phyloP scores from a whole-genome alignment of 257 asterid genomes.

The Prunella vulgaris region DNA sequence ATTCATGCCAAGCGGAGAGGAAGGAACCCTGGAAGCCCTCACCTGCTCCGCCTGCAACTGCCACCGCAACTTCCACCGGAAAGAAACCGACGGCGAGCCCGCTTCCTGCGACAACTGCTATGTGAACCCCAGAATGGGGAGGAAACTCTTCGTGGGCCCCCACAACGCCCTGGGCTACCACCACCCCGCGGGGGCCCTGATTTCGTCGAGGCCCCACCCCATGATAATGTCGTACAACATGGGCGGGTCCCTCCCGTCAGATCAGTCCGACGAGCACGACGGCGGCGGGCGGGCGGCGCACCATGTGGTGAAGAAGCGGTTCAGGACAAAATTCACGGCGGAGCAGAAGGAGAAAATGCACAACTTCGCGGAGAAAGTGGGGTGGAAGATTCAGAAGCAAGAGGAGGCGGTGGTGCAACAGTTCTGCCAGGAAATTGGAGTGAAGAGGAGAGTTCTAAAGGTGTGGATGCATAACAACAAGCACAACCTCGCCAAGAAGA shows the following conservation, averaged over 20 bases:
- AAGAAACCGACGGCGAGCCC: conserved; percentile 59
- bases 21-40: conserved; percentile 66
- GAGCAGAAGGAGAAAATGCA: conserved; percentile 95
- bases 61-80: conserved; percentile 87
- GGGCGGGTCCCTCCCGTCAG: conserved; percentile 30
- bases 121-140: conserved; percentile 35
- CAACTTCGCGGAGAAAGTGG: conserved; percentile 74
- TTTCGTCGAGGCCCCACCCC: conserved; percentile 40
- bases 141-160: conserved; percentile 46
- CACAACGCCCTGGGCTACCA: conserved; percentile 18
- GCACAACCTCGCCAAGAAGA: conserved; percentile 62
- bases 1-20: conserved; percentile 90
- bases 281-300: conserved; percentile 34
- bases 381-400: conserved; percentile 89
- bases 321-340: conserved; percentile 68
- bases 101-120: conserved; percentile 27
- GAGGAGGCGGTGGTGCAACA: conserved; percentile 76
- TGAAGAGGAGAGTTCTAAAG: conserved; percentile 74
- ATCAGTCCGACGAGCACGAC: conserved; percentile 53
- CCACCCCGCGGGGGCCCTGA: conserved; percentile 2
- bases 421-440: conserved; percentile 75
- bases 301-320: conserved; percentile 58
- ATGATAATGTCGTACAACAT: conserved; percentile 63
- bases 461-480: conserved; percentile 97
- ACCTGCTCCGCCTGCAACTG: conserved; percentile 88